Conservation (phyloP, 768 basidiomycete genomes). For the Mycena vulgaris region DNA sequence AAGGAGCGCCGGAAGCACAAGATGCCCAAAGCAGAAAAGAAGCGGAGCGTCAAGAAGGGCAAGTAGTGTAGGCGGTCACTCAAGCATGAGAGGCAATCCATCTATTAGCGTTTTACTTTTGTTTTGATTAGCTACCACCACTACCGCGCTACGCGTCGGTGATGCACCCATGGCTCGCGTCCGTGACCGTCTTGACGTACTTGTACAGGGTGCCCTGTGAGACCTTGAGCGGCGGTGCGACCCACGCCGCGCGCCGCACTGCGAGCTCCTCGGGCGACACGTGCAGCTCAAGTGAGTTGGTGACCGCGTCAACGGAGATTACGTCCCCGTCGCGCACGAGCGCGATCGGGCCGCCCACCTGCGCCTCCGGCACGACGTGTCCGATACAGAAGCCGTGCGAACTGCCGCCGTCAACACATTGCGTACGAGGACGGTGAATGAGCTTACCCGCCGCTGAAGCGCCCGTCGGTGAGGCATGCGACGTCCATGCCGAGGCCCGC, state of each 20-base stretch:
- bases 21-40: constrained; percentile 97
- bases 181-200: constrained; percentile 89
- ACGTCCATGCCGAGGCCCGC: constrained; percentile 97
- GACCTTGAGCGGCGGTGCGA: constrained; percentile 88
- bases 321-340: constrained; percentile 90
- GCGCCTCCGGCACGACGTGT: constrained; percentile 97
- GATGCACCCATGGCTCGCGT: constrained; percentile 94
- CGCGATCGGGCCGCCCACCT: constrained; percentile 94
- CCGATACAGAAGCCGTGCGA: constrained; percentile 98
- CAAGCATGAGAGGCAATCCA: neutral
- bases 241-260: constrained; percentile 80
- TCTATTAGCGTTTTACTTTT: constrained; percentile 8
- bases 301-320: constrained; percentile 90
- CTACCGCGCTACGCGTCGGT: constrained; percentile 73
- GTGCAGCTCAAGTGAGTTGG: constrained; percentile 85
- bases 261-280: constrained; percentile 88
- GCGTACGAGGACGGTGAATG: neutral
- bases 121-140: neutral
- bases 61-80: constrained; percentile 40
- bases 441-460: constrained; percentile 94
- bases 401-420: constrained; percentile 57
- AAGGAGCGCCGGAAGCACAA: constrained; percentile 83
- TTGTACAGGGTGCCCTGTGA: constrained; percentile 89
- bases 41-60: constrained; percentile 79
- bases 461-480: constrained; percentile 96